Evolutionary conservation across 2,329 filamentous ascomycete genomes (phyloP).

Genomic region (Phyllosticta citrichinensis): DNA sequence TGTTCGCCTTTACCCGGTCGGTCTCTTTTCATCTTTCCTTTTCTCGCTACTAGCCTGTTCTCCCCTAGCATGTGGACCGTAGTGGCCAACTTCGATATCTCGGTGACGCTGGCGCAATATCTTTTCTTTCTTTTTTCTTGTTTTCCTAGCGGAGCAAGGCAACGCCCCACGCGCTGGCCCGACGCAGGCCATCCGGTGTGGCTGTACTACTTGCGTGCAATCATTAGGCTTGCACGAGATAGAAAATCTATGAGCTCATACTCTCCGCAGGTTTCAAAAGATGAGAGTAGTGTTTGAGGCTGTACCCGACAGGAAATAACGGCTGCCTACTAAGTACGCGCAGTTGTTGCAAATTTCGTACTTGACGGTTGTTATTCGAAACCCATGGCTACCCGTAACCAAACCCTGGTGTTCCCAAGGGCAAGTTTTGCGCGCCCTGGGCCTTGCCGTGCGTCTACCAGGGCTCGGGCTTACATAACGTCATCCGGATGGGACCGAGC

Average conservation of each 20-base stretch:
- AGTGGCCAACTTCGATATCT: neutral
- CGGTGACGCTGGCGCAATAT: neutral
- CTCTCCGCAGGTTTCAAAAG: neutral
- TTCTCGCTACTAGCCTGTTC: slow-evolving; percentile 1
- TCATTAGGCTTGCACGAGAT: neutral
- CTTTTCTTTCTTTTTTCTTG: neutral
- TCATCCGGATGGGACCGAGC: slow-evolving; percentile 7
- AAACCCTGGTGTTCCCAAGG: neutral
- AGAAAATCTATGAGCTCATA: neutral
- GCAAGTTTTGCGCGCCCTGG: neutral
- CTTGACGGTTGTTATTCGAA: too few relatives aligned
- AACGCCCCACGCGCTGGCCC: neutral
- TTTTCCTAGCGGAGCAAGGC: neutral
- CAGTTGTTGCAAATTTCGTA: too few relatives aligned
- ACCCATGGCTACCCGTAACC: too few relatives aligned
- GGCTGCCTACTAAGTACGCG: too few relatives aligned
- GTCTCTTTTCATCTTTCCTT: neutral
- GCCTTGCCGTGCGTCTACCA: neutral
- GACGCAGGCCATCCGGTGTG: neutral
- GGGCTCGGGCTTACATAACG: slow-evolving; percentile 11
- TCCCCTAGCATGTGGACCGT: neutral
- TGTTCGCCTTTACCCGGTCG: neutral
- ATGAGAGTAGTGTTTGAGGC: neutral
- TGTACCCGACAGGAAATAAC: too few relatives aligned
- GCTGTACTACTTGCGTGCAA: neutral